These are phyloP conservation scores for Musa itinerans DNA, from an alignment of 176 grass and related monocot species.

Conservation along the genomic window DNA sequence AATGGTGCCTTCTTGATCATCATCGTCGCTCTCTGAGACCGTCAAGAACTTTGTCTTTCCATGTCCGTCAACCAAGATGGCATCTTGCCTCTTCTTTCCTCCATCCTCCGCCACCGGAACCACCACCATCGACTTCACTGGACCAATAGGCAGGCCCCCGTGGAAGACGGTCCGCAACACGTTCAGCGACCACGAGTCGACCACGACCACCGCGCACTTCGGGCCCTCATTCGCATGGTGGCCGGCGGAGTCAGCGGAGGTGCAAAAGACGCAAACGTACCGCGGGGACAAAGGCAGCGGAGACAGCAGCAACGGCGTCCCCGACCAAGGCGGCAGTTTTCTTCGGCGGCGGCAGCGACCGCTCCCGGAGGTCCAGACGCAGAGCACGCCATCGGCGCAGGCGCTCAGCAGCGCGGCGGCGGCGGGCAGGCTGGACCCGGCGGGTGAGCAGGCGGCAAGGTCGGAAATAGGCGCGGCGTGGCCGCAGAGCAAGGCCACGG, in stretches of 20 bases:
- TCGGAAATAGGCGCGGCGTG: conserved; percentile 53
- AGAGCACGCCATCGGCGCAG: conserved; percentile 61
- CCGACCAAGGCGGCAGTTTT: conserved; percentile 68
- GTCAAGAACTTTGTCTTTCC: conserved; percentile 40
- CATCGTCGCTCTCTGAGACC: conserved; percentile 26
- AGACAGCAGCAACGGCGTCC: conserved; percentile 46
- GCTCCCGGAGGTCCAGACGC: conserved; percentile 45
- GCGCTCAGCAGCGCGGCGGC: conserved; percentile 36
- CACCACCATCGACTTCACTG: conserved; percentile 31
- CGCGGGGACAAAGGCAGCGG: conserved; percentile 30
- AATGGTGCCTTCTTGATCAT: conserved; percentile 22
- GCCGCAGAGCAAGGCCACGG: conserved; percentile 65
- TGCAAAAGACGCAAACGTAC: conserved; percentile 57
- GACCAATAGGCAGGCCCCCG: conserved; percentile 37
- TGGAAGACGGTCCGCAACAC: conserved; percentile 66
- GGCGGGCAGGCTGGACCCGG: neutral
- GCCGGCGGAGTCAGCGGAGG: conserved; percentile 29
- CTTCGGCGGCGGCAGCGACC: conserved; percentile 64
- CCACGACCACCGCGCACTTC: conserved; percentile 44
- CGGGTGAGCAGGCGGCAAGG: conserved; percentile 27
- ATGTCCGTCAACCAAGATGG: conserved; percentile 52
- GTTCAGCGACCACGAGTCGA: conserved; percentile 55
- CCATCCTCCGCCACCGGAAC: conserved; percentile 9
- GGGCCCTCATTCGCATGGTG: conserved; percentile 4
- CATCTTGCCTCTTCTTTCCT: conserved; percentile 17